Evolutionary conservation across 768 basidiomycete species (phyloP).

Genomic region (Pleurotus cornucopiae): DNA sequence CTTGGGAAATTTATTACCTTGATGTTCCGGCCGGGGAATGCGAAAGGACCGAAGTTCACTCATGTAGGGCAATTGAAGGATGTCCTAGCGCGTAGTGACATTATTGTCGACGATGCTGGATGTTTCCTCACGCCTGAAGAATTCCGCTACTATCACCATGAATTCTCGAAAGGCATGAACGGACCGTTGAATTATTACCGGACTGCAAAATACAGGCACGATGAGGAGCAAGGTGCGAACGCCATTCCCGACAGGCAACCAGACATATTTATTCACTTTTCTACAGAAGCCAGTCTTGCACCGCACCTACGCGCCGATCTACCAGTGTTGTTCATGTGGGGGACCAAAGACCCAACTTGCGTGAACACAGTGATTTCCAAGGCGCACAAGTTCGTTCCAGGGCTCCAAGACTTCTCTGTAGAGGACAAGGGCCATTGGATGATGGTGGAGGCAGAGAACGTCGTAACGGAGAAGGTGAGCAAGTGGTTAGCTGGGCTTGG

Average conservation of each 20-base stretch:
- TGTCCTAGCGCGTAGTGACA: background rate
- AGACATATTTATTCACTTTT: background rate
- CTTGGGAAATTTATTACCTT: constrained; percentile 32
- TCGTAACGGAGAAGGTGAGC: constrained; percentile 43
- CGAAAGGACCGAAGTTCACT: constrained; percentile 1
- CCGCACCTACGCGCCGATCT: constrained; percentile 40
- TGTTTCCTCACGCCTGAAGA: constrained; percentile 33
- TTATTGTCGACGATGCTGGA: background rate
- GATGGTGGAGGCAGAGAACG: constrained; percentile 56
- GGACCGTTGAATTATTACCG: constrained; percentile 81
- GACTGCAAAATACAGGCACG: constrained; percentile 52
- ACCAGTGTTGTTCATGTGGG: constrained; percentile 60
- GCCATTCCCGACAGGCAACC: background rate
- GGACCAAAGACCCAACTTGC: constrained; percentile 51
- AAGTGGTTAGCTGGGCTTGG: constrained; percentile 38
- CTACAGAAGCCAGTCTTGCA: constrained; percentile 38
- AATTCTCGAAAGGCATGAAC: constrained; percentile 50
- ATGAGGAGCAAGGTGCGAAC: constrained; percentile 53
- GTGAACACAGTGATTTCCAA: constrained; percentile 35
- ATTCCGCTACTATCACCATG: constrained; percentile 43
- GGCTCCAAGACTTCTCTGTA: constrained; percentile 46
- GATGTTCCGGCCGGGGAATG: constrained; percentile 16
- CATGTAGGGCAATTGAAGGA: background rate
- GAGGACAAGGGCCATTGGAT: constrained; percentile 67
- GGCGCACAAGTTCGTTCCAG: constrained; percentile 44